Evolutionary conservation across 306 rosid species (phyloP).

Genomic region (Pueraria montana): DNA sequence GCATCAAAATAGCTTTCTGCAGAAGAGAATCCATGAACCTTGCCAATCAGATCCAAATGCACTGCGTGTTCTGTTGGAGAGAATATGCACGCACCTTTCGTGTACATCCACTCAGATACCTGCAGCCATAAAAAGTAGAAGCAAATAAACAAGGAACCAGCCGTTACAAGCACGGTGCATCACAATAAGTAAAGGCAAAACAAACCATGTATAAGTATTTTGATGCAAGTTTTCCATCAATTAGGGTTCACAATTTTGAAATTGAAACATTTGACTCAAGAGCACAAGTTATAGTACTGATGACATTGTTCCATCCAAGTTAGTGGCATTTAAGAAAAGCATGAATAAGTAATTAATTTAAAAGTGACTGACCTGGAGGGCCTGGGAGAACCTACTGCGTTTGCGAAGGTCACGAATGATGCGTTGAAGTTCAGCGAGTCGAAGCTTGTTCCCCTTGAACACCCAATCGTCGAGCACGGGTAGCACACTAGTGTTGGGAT

Average conservation of each 20-base stretch:
- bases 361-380: constrained; percentile 57
- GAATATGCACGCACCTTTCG: constrained; percentile 77
- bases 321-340: too few relatives aligned
- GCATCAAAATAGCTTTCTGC: constrained; percentile 73
- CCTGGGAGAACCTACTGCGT: constrained; percentile 78
- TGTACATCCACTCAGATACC: constrained; percentile 92
- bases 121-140: constrained; percentile 44
- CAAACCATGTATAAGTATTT: background rate
- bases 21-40: constrained; percentile 65
- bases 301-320: too few relatives aligned
- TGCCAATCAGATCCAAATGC: constrained; percentile 87
- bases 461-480: constrained; percentile 86
- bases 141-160: background rate
- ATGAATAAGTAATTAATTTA: too few relatives aligned
- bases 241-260: too few relatives aligned
- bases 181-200: background rate
- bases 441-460: constrained; percentile 69
- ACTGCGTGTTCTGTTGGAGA: constrained; percentile 73
- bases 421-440: constrained; percentile 79
- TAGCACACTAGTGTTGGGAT: constrained; percentile 54
- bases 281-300: too few relatives aligned
- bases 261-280: too few relatives aligned
- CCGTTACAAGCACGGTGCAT: background rate
- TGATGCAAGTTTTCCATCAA: too few relatives aligned
- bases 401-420: constrained; percentile 87